Conservation (phyloP, 371 early-diverging fungal species). For the Circinella umbellata region DNA sequence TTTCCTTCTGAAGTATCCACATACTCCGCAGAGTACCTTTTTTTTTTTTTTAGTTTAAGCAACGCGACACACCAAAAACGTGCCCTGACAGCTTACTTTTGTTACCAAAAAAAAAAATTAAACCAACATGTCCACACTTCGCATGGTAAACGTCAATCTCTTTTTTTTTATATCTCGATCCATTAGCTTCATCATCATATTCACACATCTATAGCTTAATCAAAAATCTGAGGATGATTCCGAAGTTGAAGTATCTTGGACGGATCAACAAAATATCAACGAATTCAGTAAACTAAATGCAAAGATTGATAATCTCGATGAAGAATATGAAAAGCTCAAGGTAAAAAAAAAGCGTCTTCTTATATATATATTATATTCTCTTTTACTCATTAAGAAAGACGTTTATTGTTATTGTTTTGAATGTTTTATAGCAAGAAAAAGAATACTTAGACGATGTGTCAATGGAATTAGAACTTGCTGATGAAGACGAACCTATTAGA, state of each 20-base stretch:
- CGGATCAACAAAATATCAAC: slow-evolving; percentile 95
- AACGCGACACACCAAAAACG: no score
- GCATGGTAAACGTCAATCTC: neutral
- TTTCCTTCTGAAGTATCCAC: no score
- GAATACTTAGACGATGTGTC: slow-evolving; percentile 93
- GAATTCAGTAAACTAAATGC: slow-evolving; percentile 86
- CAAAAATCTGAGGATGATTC: slow-evolving; percentile 80
- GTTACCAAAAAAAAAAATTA: no score
- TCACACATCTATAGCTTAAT: slow-evolving; percentile 38
- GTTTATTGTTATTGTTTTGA: no score
- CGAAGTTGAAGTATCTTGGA: slow-evolving; percentile 92
- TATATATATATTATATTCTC: no score
- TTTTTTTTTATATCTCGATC: neutral
- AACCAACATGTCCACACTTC: neutral
- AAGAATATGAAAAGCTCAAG: slow-evolving; percentile 80
- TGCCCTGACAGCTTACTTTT: no score
- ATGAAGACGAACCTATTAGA: slow-evolving; percentile 87
- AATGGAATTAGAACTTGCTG: slow-evolving; percentile 89
- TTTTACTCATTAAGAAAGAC: no score
- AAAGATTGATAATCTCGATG: slow-evolving; percentile 80
- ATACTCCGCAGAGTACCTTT: no score
- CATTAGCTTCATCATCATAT: neutral
- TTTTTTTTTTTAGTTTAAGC: no score
- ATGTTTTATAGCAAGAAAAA: slow-evolving; percentile 67
- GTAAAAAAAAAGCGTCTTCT: slow-evolving; percentile 34